A percentile compares a stretch with the other conserved stretches of the same genome.
Evolutionary conservation across 2,329 filamentous ascomycete genomes (phyloP).

Genomic region (Fusarium piperis): DNA sequence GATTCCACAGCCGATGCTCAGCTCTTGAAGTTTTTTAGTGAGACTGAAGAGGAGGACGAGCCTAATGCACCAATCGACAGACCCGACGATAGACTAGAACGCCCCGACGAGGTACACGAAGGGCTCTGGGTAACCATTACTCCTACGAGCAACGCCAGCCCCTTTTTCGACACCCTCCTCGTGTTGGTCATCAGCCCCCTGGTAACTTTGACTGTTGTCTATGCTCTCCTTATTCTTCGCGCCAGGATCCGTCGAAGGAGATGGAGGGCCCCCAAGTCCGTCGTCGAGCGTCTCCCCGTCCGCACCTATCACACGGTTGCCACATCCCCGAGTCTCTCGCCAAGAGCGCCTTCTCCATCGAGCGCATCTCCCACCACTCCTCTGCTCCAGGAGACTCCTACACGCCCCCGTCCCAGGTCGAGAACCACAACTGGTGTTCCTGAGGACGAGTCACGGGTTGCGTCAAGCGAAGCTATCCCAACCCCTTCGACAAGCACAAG

Average conservation of each 20-base stretch:
- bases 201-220: constrained; percentile 91
- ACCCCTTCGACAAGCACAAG: constrained; percentile 48
- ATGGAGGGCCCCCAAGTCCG: constrained; percentile 97
- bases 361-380: constrained; percentile 81
- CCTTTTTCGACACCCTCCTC: constrained; percentile 96
- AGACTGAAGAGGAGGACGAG: constrained; percentile 40
- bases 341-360: constrained; percentile 69
- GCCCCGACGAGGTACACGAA: constrained; percentile 57
- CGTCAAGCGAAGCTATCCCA: constrained; percentile 55
- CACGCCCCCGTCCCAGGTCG: constrained; percentile 69
- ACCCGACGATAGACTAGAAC: constrained; percentile 31
- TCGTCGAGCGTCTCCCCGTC: constrained; percentile 94
- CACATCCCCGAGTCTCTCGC: constrained; percentile 63
- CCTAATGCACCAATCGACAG: constrained; percentile 40
- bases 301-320: constrained; percentile 92
- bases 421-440: constrained; percentile 70
- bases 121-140: constrained; percentile 97
- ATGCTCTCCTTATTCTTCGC: constrained; percentile 85
- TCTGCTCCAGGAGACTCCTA: constrained; percentile 70
- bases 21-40: constrained; percentile 29
- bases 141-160: constrained; percentile 86
- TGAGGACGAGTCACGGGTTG: constrained; percentile 58
- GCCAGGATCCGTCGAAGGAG: constrained; percentile 88
- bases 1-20: constrained; percentile 16
- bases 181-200: constrained; percentile 95